phyloP scores from a whole-genome alignment of 192 early-diverging fungal species.

The Coemansia sp. region DNA sequence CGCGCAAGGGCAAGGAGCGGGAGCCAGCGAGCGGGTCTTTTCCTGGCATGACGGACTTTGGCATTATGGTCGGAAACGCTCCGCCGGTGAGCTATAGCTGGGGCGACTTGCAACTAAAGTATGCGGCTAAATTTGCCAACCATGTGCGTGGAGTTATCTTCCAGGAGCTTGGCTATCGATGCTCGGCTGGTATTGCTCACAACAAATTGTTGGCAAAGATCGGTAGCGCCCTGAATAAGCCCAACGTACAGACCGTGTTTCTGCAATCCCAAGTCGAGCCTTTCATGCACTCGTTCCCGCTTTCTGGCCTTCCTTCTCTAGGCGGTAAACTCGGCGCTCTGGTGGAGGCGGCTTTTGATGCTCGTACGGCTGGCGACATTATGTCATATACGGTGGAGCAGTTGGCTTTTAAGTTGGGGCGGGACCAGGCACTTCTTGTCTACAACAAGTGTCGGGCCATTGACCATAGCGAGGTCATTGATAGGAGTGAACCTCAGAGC shows the following conservation, averaged over 20 bases:
- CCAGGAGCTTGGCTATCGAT: constrained; percentile 73
- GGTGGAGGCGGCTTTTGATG: constrained; percentile 62
- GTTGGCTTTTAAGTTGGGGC: constrained; percentile 31
- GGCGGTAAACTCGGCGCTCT: constrained; percentile 83
- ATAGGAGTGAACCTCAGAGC: constrained; percentile 30
- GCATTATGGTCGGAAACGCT: constrained; percentile 51
- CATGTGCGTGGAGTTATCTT: constrained; percentile 63
- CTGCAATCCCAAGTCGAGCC: constrained; percentile 53
- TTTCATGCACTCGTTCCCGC: constrained; percentile 66
- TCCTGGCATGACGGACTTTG: constrained; percentile 39
- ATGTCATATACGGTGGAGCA: constrained; percentile 32
- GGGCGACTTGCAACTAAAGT: constrained; percentile 75
- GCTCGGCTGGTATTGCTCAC: constrained; percentile 80
- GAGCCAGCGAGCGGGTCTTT: constrained; percentile 21
- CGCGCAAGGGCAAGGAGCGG: constrained; percentile 48
- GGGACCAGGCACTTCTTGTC: constrained; percentile 25
- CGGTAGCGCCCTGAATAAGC: constrained; percentile 80
- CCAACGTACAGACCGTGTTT: constrained; percentile 74
- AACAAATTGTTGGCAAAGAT: constrained; percentile 87
- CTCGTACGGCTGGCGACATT: constrained; percentile 37
- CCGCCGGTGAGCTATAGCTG: constrained; percentile 49
- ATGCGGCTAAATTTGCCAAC: constrained; percentile 67
- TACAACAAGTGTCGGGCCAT: constrained; percentile 47
- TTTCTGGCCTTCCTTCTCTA: constrained; percentile 77
- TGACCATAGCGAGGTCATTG: constrained; percentile 41